Evolutionary conservation across 352 stramenopile genomes (phyloP), one percentile per base, ranked within the genome.

Genomic region (Phytophthora pini): DNA sequence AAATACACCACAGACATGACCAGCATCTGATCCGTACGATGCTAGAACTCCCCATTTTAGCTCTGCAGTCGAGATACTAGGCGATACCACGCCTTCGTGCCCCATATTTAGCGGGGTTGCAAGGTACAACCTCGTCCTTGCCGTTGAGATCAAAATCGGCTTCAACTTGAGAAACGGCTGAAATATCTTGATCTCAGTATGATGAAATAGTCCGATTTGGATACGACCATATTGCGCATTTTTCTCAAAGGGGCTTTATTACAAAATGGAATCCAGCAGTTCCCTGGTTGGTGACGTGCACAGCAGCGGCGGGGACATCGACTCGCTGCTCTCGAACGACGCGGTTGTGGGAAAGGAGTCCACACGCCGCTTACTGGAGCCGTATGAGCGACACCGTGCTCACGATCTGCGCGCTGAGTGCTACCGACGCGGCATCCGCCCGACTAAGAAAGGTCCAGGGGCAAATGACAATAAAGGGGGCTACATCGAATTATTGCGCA

Each of bases 381-480:
- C 84, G 13, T 93, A 93, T 62, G 84, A 93, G 61, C 82, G 79
- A 34, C 81, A 89, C 55, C 84, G 84, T 45, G 84, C 84, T 11
- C 84, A 92, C 68, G 82, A 89, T 43, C 53, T 93, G 49, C 84
- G 84, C 43, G 84, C 84, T 46, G 84, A 93, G 76, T 93, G 84
- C 70, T 93, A 93, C 66, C 82, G 80, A 10, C 81, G 84, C 26
- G 79, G 84, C 26, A 76, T 93, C 52, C 84, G 84, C 0, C 84
- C 84, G 26, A 88, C 90, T 52, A 93, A 93, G 72, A 93, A 92
- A 77, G 84, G 84, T 1, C 84, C 84, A 3, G 78, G 90, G 45
- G 82, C 84, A n/a, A 93, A 93, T 64, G 84, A 93, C 77, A 93
- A 93, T 69, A 93, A 93, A 77, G 80, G 73, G 70, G 84, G 84